Evolutionary conservation across 2,329 filamentous ascomycete species (phyloP).

Genomic region (Botrytis pseudocinerea): DNA sequence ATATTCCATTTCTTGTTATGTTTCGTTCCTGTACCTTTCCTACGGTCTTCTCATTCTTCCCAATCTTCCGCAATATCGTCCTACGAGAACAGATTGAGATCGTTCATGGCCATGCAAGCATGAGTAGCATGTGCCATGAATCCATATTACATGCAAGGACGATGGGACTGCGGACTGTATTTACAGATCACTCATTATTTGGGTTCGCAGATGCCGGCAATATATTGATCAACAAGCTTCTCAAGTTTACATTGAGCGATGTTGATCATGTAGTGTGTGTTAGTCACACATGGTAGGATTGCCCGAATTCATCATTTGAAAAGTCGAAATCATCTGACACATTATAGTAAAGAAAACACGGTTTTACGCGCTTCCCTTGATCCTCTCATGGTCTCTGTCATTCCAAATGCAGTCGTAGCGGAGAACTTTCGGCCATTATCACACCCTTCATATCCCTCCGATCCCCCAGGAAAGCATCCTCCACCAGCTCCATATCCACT

Average conservation of each 20-base stretch:
- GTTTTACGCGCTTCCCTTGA: constrained; percentile 92
- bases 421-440: constrained; percentile 85
- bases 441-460: constrained; percentile 48
- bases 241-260: constrained; percentile 95
- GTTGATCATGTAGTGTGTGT: constrained; percentile 98
- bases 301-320: not conserved
- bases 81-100: constrained; percentile 95
- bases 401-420: constrained; percentile 95
- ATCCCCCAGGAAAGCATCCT: constrained; percentile 38
- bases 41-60: constrained; percentile 98
- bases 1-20: constrained; percentile 93
- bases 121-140: constrained; percentile 92
- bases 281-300: constrained; percentile 85
- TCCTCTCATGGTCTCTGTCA: constrained; percentile 95
- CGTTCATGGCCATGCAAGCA: constrained; percentile 92
- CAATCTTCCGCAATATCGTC: constrained; percentile 94
- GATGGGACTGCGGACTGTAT: constrained; percentile 94
- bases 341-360: constrained; percentile 87
- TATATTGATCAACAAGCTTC: constrained; percentile 93
- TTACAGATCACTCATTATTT: constrained; percentile 96
- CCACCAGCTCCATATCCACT: constrained; percentile 62
- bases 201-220: constrained; percentile 95
- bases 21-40: constrained; percentile 93
- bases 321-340: constrained; percentile 31
- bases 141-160: constrained; percentile 92